Conservation (phyloP, 2,329 filamentous ascomycete genomes). For the Aspergillus niger region DNA sequence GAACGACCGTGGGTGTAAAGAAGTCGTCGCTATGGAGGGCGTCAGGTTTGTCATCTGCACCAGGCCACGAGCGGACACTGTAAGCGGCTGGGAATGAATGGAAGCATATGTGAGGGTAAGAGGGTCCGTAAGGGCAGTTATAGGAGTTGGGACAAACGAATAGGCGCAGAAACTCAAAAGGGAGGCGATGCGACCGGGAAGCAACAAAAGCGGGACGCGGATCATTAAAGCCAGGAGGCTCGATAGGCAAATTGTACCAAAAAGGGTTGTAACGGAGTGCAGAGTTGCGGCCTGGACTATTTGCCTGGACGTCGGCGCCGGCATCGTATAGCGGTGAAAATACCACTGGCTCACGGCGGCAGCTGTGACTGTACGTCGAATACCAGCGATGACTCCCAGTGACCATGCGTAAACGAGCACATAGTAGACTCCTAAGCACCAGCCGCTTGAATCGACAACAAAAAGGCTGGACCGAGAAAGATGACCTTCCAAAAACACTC, state of each 20-base stretch:
- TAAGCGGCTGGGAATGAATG: slow-evolving; percentile 84
- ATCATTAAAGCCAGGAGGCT: slow-evolving; percentile 79
- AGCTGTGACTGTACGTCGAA: slow-evolving; percentile 88
- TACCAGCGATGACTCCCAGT: slow-evolving; percentile 78
- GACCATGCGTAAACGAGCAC: slow-evolving; percentile 96
- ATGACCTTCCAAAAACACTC: slow-evolving; percentile 91
- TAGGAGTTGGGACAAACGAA: slow-evolving; percentile 79
- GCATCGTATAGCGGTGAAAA: slow-evolving; percentile 85
- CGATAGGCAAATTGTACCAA: slow-evolving; percentile 88
- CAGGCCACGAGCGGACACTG: slow-evolving; percentile 74
- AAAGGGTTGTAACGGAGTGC: slow-evolving; percentile 82
- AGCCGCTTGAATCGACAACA: slow-evolving; percentile 82
- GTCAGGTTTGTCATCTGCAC: slow-evolving; percentile 80
- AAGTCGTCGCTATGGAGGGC: slow-evolving; percentile 69
- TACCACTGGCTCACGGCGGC: slow-evolving; percentile 99
- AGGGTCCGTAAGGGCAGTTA: slow-evolving; percentile 85
- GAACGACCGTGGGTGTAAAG: slow-evolving; percentile 49
- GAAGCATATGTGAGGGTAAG: slow-evolving; percentile 89
- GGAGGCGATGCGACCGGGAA: slow-evolving; percentile 74
- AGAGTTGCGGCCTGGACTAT: slow-evolving; percentile 80
- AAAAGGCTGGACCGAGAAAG: slow-evolving; percentile 66
- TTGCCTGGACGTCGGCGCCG: slow-evolving; percentile 73
- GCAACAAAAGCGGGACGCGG: slow-evolving; percentile 78
- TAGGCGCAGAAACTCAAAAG: slow-evolving; percentile 71
- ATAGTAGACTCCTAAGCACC: slow-evolving; percentile 94